Evolutionary conservation across 768 basidiomycete species (phyloP).

Genomic region (Crepidotus variabilis): DNA sequence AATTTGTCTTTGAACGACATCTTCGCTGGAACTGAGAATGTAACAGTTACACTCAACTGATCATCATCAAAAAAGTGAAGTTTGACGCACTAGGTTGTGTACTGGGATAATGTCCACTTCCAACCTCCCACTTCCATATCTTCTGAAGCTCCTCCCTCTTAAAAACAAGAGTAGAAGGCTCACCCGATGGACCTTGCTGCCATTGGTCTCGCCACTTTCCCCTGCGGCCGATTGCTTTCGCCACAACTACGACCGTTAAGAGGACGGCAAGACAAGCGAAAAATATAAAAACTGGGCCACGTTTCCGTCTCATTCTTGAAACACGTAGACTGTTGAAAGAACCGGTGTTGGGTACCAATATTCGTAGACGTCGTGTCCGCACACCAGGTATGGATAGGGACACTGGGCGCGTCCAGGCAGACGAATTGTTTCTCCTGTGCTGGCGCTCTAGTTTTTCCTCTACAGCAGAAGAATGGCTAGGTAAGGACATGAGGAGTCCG

Average conservation of each 20-base stretch:
- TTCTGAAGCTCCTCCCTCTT: slow-evolving; percentile 67
- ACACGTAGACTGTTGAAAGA: slow-evolving; percentile 41
- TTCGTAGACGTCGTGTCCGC: slow-evolving; percentile 50
- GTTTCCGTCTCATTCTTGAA: slow-evolving; percentile 47
- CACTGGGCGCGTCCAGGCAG: slow-evolving; percentile 51
- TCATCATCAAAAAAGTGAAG: slow-evolving; percentile 2
- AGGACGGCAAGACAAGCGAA: slow-evolving; percentile 48
- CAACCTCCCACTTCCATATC: slow-evolving; percentile 94
- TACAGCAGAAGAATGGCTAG: slow-evolving; percentile 38
- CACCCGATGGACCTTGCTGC: slow-evolving; percentile 26
- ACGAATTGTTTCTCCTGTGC: slow-evolving; percentile 24
- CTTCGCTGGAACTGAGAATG: slow-evolving; percentile 52
- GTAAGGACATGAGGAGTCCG: slow-evolving; percentile 23
- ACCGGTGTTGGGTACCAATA: slow-evolving; percentile 52
- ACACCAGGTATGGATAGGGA: slow-evolving; percentile 58
- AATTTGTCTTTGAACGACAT: slow-evolving; percentile 55
- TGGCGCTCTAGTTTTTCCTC: slow-evolving; percentile 37
- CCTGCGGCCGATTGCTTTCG: slow-evolving; percentile 35
- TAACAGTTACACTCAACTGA: background rate
- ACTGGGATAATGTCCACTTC: slow-evolving; percentile 87
- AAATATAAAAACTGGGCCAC: slow-evolving; percentile 51
- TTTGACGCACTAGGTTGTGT: slow-evolving; percentile 53
- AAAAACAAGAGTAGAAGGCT: slow-evolving; percentile 69
- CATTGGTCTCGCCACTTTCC: slow-evolving; percentile 39
- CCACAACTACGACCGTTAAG: slow-evolving; percentile 43